These are phyloP conservation scores for Bipolaris bicolor DNA, from an alignment of 2,329 filamentous ascomycete species.

Conservation along the genomic window DNA sequence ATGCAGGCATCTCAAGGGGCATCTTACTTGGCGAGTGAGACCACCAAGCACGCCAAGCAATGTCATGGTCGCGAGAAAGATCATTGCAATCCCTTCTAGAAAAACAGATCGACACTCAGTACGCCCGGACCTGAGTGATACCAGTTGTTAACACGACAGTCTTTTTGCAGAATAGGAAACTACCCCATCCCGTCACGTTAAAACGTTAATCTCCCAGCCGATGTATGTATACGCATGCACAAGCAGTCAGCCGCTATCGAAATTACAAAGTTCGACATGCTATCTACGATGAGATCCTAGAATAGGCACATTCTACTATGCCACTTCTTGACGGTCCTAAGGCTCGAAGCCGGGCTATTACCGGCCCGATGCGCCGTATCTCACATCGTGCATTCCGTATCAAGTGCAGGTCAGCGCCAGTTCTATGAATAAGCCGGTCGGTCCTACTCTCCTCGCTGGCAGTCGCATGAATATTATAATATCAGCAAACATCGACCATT, in stretches of 20 bases:
- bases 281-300: constrained; percentile 2
- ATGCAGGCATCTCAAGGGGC: no score
- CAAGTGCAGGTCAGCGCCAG: background rate
- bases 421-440: background rate
- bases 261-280: background rate
- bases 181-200: no score
- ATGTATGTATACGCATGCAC: background rate
- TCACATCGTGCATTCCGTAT: constrained; percentile 6
- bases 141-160: no score
- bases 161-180: no score
- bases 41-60: no score
- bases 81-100: no score
- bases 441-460: background rate
- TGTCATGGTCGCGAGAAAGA: no score
- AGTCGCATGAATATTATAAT: background rate
- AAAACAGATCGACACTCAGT: no score
- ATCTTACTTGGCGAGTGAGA: no score
- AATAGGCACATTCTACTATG: background rate
- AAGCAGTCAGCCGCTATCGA: background rate
- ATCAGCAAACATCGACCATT: background rate
- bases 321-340: background rate
- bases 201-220: no score
- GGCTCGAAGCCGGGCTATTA: background rate
- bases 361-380: constrained; percentile 4
- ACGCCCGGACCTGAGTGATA: no score